These are phyloP conservation scores for Phaseolus coccineus DNA, from an alignment of 331 rosid species.

Conservation along the genomic window DNA sequence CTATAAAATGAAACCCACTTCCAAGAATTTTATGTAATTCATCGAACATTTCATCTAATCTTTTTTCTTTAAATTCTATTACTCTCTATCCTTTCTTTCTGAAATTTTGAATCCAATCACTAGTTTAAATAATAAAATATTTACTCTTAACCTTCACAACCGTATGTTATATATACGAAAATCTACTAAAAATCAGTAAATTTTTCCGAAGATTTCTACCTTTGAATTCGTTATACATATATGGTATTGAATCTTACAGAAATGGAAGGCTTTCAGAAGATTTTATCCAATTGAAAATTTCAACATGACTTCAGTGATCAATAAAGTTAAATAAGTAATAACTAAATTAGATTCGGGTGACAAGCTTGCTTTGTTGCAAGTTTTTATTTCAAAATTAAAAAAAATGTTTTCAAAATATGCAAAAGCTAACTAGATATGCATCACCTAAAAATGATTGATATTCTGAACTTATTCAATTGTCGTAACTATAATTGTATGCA, in stretches of 20 bases:
- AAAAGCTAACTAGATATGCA: neutral
- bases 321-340: too few species aligned
- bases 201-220: neutral
- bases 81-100: neutral
- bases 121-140: too few species aligned
- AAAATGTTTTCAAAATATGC: too few species aligned
- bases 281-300: neutral
- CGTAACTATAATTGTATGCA: slow-evolving; percentile 6
- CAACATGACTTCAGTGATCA: too few species aligned
- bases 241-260: too few species aligned
- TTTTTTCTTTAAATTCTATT: neutral
- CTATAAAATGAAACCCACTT: neutral
- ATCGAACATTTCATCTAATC: too few species aligned
- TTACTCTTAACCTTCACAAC: too few species aligned
- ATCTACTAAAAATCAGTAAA: neutral
- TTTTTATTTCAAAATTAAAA: neutral
- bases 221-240: too few species aligned
- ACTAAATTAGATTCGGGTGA: too few species aligned
- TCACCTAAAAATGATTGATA: neutral
- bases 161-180: neutral
- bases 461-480: neutral
- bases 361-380: neutral
- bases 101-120: neutral
- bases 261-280: too few species aligned
- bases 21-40: neutral